Evolutionary conservation across 306 rosid species (phyloP).

Genomic region (Rosa persica): DNA sequence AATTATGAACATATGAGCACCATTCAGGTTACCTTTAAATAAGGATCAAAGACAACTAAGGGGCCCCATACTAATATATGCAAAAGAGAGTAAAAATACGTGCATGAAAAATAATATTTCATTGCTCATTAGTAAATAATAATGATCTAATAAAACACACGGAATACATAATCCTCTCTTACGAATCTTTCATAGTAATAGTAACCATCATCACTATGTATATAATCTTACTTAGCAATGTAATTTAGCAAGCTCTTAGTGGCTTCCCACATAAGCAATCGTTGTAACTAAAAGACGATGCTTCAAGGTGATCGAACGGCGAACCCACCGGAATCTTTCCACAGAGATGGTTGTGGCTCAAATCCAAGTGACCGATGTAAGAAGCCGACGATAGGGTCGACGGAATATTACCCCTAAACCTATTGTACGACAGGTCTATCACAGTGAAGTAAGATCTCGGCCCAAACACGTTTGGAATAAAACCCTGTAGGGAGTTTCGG

Average conservation of each 20-base stretch:
- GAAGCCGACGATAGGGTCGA: constrained; percentile 55
- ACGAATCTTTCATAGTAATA: background rate
- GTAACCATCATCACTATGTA: constrained; percentile 4
- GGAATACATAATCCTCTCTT: background rate
- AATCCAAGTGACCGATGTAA: constrained; percentile 82
- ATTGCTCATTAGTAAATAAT: background rate
- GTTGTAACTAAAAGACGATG: constrained; percentile 73
- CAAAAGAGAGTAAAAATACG: background rate
- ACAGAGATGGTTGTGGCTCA: constrained; percentile 89
- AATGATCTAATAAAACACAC: background rate
- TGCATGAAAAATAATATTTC: background rate
- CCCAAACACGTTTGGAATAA: constrained; percentile 59
- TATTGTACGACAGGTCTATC: constrained; percentile 68
- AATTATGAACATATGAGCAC: background rate
- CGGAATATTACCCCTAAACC: constrained; percentile 60
- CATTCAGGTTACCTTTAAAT: background rate
- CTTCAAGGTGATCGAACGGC: constrained; percentile 88
- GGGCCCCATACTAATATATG: background rate
- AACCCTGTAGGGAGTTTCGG: constrained; percentile 48
- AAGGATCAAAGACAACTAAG: background rate
- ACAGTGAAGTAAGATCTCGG: constrained; percentile 68
- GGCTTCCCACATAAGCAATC: constrained; percentile 95
- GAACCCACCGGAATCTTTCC: constrained; percentile 77
- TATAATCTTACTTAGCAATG: background rate
- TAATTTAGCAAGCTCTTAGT: constrained; percentile 52